Evolutionary conservation across 2,329 filamentous ascomycete species (phyloP), one percentile per base, ranked within the genome.

Genomic region (Fusarium piperis): DNA sequence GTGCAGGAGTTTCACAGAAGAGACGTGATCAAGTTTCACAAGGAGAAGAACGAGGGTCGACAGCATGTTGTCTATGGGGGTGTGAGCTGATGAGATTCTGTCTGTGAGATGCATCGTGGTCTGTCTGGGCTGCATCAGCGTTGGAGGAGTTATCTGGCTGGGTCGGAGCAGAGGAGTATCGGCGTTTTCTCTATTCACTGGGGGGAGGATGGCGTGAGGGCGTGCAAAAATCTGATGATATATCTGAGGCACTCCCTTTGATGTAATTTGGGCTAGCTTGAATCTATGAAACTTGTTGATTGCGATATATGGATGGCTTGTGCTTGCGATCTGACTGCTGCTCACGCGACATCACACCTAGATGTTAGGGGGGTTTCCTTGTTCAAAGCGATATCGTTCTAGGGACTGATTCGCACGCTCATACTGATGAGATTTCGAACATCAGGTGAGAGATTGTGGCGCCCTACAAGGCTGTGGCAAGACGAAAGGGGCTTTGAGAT

Each of bases 1-100:
- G 79, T 80, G 10, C 76, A 78, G 60, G 77, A 79, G 58, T 63
- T 62, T 12, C 73, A 78, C 32, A 73, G 79, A 48, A 74, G 65
- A 46, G 69, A 76, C 68, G 64, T 69, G 44, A 75, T 68, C 9
- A 62, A 53, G 7, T 77, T 74, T 41, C 68, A 77, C 46, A 62
- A 64, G 39, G 61, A 66, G 35, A 67, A 74, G 36, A 71, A 69
- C 16, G 75, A 70, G 39, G 65, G 63, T 0, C 75, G 71, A 20
- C 57, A 74, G 3, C 74, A 77, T n/a, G 73, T 77, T 35, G 72
- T 73, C 4, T 64, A 71, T 18, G 71, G 71, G 3, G 59, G 73
- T 11, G 69, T 59, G 30, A 66, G 41, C 58, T 73, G 39, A 66
- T 56, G 55, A 16, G 3, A 28, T 8, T 39, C 16, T 30, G 11